phyloP scores from a whole-genome alignment of 768 basidiomycete species.

The Suillus decipiens region DNA sequence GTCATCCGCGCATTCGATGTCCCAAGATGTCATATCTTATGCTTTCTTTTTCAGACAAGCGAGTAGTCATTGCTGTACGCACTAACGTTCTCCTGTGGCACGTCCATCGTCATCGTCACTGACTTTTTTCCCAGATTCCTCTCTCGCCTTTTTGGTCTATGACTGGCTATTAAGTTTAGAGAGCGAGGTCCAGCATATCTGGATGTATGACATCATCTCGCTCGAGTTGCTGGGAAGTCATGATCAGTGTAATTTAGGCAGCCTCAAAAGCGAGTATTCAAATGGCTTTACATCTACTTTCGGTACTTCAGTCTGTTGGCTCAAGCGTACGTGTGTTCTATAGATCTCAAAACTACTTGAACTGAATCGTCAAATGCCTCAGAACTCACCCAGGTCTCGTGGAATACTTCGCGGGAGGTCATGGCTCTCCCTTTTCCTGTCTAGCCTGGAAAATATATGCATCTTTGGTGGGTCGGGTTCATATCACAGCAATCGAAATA shows the following conservation, averaged over 20 bases:
- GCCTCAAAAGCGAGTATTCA: conserved; percentile 22
- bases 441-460: neutral
- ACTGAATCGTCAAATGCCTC: neutral
- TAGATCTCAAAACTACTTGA: neutral
- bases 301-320: conserved; percentile 23
- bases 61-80: conserved; percentile 20
- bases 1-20: neutral
- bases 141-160: conserved; percentile 23
- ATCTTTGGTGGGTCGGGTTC: neutral
- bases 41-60: conserved; percentile 1
- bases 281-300: conserved; percentile 34
- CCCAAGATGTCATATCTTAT: neutral
- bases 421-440: neutral
- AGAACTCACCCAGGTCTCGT: neutral
- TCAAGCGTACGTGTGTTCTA: neutral
- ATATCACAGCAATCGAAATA: neutral
- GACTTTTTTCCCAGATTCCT: neutral
- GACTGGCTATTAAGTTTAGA: conserved; percentile 26
- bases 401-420: neutral
- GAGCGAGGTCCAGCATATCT: conserved; percentile 26
- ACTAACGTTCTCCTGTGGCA: neutral
- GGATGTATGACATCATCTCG: neutral
- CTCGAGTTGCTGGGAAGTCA: conserved; percentile 9
- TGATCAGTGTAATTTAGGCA: conserved; percentile 20
- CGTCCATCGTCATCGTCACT: neutral